Percentiles rank a stretch among this genome's conserved stretches.
phyloP scores from a whole-genome alignment of 768 basidiomycete genomes.

The Agrocybe pediades region DNA sequence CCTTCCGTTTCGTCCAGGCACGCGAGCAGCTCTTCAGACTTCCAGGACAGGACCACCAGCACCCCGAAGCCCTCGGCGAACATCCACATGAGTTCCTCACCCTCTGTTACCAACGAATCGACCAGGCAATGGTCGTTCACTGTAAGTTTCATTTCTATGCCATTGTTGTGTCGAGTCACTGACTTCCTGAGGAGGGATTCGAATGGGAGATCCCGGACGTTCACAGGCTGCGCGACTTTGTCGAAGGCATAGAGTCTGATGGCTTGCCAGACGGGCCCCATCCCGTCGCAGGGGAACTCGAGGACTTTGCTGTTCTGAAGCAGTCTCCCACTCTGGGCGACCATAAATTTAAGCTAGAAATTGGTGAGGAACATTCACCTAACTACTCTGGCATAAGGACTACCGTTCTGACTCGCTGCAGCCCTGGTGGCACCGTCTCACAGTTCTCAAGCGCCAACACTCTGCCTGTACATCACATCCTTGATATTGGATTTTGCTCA shows the following conservation, averaged over 20 bases:
- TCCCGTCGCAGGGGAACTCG: conserved; percentile 30
- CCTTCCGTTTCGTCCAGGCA: conserved; percentile 25
- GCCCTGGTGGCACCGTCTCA: conserved; percentile 23
- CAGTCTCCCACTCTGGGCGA: conserved; percentile 70
- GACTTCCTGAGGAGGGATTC: conserved; percentile 50
- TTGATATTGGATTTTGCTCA: conserved; percentile 63
- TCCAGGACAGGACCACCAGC: conserved; percentile 12
- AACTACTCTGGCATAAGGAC: conserved; percentile 3
- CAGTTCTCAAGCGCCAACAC: conserved; percentile 22
- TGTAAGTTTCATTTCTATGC: conserved; percentile 33
- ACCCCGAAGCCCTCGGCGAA: conserved; percentile 20
- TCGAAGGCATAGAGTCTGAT: conserved; percentile 44
- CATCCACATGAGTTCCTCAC: conserved; percentile 28
- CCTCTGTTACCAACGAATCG: conserved; percentile 37
- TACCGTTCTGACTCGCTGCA: conserved; percentile 14
- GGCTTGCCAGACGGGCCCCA: conserved; percentile 30
- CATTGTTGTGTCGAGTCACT: background rate
- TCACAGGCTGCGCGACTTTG: conserved; percentile 53
- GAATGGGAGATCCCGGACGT: conserved; percentile 71
- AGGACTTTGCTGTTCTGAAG: conserved; percentile 62
- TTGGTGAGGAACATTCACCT: conserved; percentile 42
- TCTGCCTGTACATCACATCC: conserved; percentile 70
- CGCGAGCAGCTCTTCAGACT: conserved; percentile 14
- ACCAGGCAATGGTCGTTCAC: conserved; percentile 69
- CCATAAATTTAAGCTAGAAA: conserved; percentile 72